Percentiles rank a stretch among this genome's conserved stretches.
Evolutionary conservation across 306 rosid genomes (phyloP).

Genomic region (Biancaea sappan): DNA sequence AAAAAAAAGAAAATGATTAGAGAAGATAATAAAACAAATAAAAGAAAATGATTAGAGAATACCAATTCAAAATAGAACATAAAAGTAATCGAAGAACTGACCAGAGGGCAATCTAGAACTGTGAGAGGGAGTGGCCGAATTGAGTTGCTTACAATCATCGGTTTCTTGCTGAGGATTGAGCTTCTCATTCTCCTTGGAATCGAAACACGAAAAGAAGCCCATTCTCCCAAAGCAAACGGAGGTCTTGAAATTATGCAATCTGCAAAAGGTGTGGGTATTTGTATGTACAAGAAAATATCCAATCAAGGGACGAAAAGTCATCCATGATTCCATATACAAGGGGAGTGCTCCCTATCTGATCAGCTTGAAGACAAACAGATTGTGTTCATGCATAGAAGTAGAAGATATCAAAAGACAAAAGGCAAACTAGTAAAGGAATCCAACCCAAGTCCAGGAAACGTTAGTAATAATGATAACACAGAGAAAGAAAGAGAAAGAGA

Average conservation of each 20-base stretch:
- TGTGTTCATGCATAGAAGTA: not conserved
- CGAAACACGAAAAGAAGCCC: constrained; percentile 95
- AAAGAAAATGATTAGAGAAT: not conserved
- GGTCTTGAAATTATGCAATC: not conserved
- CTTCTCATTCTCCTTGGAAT: constrained; percentile 87
- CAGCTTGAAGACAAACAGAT: constrained; percentile 32
- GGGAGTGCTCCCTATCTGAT: constrained; percentile 17
- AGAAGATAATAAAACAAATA: no score
- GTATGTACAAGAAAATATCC: constrained; percentile 36
- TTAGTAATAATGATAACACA: constrained; percentile 39
- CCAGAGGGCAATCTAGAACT: constrained; percentile 81
- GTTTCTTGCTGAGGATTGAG: constrained; percentile 64
- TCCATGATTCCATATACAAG: constrained; percentile 38
- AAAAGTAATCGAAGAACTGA: constrained; percentile 36
- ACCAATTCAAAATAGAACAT: not conserved
- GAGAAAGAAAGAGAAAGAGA: constrained; percentile 34
- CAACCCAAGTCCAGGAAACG: constrained; percentile 30
- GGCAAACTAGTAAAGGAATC: constrained; percentile 41
- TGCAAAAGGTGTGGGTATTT: not conserved
- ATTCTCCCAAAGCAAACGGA: constrained; percentile 46
- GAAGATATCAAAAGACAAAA: constrained; percentile 24
- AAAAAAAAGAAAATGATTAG: no score
- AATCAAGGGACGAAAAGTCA: constrained; percentile 36
- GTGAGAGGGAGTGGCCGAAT: constrained; percentile 46
- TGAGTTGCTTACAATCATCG: constrained; percentile 55